Evolutionary conservation across 805 yeast genomes (phyloP).

Genomic region (Lipomyces chichibuensis): DNA sequence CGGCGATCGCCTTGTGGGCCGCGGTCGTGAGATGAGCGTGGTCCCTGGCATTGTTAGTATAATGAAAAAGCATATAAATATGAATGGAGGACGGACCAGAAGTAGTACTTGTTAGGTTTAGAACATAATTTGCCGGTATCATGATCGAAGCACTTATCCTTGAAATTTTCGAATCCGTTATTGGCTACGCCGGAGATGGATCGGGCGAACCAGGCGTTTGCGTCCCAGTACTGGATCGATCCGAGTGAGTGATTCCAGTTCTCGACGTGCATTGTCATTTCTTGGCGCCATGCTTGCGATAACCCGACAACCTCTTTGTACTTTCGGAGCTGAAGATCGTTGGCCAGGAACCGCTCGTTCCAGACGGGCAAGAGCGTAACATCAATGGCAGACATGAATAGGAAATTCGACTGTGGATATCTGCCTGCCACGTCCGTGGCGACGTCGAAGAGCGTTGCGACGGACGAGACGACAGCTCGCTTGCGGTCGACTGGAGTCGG

Average conservation of each 20-base stretch:
- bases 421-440: slow-evolving; percentile 15
- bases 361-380: slow-evolving; percentile 32
- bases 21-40: slow-evolving; percentile 29
- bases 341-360: slow-evolving; percentile 11
- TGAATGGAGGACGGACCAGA: slow-evolving; percentile 18
- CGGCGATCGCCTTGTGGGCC: slow-evolving; percentile 26
- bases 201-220: slow-evolving; percentile 30
- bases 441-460: slow-evolving; percentile 17
- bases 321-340: slow-evolving; percentile 17
- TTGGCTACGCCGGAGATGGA: slow-evolving; percentile 24
- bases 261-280: slow-evolving; percentile 15
- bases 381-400: slow-evolving; percentile 25
- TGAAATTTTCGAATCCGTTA: slow-evolving; percentile 15
- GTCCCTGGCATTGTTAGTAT: slow-evolving; percentile 22
- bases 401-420: slow-evolving; percentile 30
- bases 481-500: slow-evolving; percentile 10
- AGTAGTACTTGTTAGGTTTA: slow-evolving; percentile 18
- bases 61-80: background rate
- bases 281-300: slow-evolving; percentile 22
- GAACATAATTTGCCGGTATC: slow-evolving; percentile 12
- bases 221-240: slow-evolving; percentile 25
- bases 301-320: slow-evolving; percentile 28
- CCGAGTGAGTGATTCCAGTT: slow-evolving; percentile 27
- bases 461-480: slow-evolving; percentile 25
- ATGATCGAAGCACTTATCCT: slow-evolving; percentile 23